These are phyloP conservation scores for Stephanodiscus minutulus DNA, from an alignment of 108 stramenopile species.

Conservation along the genomic window DNA sequence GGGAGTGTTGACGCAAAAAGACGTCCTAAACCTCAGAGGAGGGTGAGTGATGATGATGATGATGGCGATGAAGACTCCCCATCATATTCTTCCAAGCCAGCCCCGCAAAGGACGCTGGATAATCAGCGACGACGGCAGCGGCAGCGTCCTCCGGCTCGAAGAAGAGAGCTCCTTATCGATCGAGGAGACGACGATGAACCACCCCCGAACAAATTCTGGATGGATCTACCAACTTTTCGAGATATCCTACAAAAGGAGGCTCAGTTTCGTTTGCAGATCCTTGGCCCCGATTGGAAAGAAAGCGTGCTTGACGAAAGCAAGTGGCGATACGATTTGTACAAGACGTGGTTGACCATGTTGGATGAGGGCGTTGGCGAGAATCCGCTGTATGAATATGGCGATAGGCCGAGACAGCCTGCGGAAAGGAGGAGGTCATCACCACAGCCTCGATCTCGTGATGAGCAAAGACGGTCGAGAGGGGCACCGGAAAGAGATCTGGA, in stretches of 20 bases:
- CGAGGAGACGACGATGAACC: constrained; percentile 37
- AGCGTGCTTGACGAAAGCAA: constrained; percentile 76
- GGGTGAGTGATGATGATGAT: neutral
- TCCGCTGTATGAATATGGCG: constrained; percentile 37
- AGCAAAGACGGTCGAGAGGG: constrained; percentile 8
- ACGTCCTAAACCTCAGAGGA: constrained; percentile 2
- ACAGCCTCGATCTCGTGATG: constrained; percentile 12
- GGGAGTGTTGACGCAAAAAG: neutral
- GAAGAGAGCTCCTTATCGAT: constrained; percentile 50
- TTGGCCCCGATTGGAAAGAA: constrained; percentile 73
- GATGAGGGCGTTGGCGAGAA: constrained; percentile 73
- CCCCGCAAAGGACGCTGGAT: neutral
- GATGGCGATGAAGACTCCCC: neutral
- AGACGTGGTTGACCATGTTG: constrained; percentile 72
- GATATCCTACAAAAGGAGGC: constrained; percentile 70
- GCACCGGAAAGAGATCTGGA: neutral
- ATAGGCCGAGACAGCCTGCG: constrained; percentile 15
- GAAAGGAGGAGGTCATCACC: constrained; percentile 17
- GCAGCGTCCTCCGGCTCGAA: constrained; percentile 2
- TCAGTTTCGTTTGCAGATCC: constrained; percentile 59
- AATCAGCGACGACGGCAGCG: constrained; percentile 16
- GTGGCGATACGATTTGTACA: constrained; percentile 82
- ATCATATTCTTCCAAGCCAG: neutral
- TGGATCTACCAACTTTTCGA: constrained; percentile 79
- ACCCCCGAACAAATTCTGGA: constrained; percentile 64